phyloP scores from a whole-genome alignment of 768 basidiomycete species.

The Lanmaoa rubissima region DNA sequence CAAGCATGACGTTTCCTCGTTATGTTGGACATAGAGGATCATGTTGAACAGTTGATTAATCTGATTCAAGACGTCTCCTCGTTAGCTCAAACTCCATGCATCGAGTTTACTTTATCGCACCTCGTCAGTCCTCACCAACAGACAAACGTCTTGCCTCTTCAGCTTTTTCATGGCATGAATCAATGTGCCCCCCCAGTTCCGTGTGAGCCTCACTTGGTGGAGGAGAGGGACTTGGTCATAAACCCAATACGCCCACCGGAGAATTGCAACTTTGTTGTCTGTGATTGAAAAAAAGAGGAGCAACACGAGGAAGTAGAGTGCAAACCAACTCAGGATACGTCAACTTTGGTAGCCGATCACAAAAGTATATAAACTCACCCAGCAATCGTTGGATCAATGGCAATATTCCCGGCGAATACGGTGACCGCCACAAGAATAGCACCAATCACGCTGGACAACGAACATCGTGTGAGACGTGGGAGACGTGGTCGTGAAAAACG shows the following conservation, averaged over 20 bases:
- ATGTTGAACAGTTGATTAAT: slow-evolving; percentile 64
- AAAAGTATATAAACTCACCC: slow-evolving; percentile 38
- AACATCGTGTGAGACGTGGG: slow-evolving; percentile 40
- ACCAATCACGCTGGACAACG: slow-evolving; percentile 40
- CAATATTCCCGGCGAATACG: slow-evolving; percentile 59
- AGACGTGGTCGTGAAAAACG: slow-evolving; percentile 66
- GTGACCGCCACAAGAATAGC: slow-evolving; percentile 41
- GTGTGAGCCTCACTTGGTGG: slow-evolving; percentile 40
- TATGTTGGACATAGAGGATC: slow-evolving; percentile 62
- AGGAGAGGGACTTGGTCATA: slow-evolving; percentile 58
- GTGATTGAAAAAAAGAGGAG: slow-evolving; percentile 45
- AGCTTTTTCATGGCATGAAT: slow-evolving; percentile 44
- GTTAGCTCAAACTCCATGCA: background rate
- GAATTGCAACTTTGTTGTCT: slow-evolving; percentile 52
- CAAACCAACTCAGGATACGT: slow-evolving; percentile 50
- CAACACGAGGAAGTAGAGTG: slow-evolving; percentile 56
- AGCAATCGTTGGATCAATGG: slow-evolving; percentile 52
- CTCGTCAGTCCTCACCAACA: slow-evolving; percentile 65
- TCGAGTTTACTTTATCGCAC: slow-evolving; percentile 34
- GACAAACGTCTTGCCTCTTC: slow-evolving; percentile 54
- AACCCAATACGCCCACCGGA: slow-evolving; percentile 58
- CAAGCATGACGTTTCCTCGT: slow-evolving; percentile 68
- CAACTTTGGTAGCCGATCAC: background rate
- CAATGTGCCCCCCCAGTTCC: slow-evolving; percentile 42
- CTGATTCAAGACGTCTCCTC: slow-evolving; percentile 33